These are phyloP conservation scores for Candida nemodendra DNA, from an alignment of 805 yeast genomes.

Conservation along the genomic window DNA sequence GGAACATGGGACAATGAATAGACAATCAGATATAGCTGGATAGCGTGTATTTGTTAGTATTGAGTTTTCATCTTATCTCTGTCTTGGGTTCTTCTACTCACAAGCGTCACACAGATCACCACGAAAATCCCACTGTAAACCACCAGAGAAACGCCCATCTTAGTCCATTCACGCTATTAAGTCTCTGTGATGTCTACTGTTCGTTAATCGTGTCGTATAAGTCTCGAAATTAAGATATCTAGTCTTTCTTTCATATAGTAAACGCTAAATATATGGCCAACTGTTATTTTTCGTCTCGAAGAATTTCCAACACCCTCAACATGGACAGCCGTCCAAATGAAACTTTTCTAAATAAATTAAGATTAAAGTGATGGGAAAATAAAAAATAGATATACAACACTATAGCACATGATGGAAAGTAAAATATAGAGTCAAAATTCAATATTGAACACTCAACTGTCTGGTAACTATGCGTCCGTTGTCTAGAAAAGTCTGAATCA, in stretches of 20 bases:
- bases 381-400: conserved; percentile 1
- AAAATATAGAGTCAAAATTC: conserved; percentile 1
- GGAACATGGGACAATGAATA: conserved; percentile 62
- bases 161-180: too few relatives aligned
- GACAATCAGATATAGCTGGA: conserved; percentile 39
- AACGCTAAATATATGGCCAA: not conserved
- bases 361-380: conserved; percentile 2
- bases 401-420: not conserved
- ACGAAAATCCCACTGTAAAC: not conserved
- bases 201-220: too few relatives aligned
- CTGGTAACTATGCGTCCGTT: conserved; percentile 39
- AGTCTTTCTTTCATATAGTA: too few relatives aligned
- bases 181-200: too few relatives aligned
- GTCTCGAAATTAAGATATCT: too few relatives aligned
- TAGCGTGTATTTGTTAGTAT: too few relatives aligned
- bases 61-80: not conserved
- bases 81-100: not conserved
- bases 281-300: not conserved
- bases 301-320: conserved; percentile 1
- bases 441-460: conserved; percentile 29
- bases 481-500: conserved; percentile 45
- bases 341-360: conserved; percentile 1
- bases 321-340: too few relatives aligned
- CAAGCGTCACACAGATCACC: not conserved
- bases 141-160: not conserved